Evolutionary conservation across 306 rosid genomes (phyloP).

Genomic region (Quercus variabilis): DNA sequence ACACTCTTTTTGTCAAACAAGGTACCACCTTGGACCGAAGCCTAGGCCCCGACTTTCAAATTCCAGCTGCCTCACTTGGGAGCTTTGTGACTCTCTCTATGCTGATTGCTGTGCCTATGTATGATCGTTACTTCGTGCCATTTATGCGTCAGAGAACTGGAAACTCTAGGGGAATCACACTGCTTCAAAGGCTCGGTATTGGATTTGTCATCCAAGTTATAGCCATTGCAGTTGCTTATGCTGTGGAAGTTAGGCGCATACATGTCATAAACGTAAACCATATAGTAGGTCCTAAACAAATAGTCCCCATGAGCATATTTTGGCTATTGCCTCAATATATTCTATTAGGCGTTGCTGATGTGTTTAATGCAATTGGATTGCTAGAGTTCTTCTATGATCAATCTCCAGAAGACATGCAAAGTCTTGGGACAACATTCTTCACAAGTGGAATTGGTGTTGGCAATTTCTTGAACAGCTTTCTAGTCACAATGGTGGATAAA

Average conservation of each 20-base stretch:
- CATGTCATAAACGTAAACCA: constrained; percentile 33
- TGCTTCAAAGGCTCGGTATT: constrained; percentile 49
- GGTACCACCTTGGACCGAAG: constrained; percentile 53
- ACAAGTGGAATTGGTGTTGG: constrained; percentile 72
- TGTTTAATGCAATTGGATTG: constrained; percentile 59
- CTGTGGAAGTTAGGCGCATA: constrained; percentile 52
- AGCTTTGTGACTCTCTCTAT: constrained; percentile 58
- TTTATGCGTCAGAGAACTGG: constrained; percentile 41
- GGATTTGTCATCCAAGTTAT: constrained; percentile 50
- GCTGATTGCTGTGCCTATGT: constrained; percentile 51
- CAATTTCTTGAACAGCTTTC: constrained; percentile 52
- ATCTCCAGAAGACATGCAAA: constrained; percentile 79
- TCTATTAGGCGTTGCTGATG: constrained; percentile 56
- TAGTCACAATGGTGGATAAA: constrained; percentile 55
- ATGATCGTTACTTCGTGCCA: constrained; percentile 59
- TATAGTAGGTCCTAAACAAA: constrained; percentile 39
- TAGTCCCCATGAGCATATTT: constrained; percentile 71
- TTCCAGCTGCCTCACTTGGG: constrained; percentile 59
- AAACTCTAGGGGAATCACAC: constrained; percentile 54
- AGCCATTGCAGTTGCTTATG: constrained; percentile 46
- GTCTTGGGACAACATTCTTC: constrained; percentile 70
- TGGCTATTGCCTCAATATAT: constrained; percentile 73
- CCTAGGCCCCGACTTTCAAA: constrained; percentile 23
- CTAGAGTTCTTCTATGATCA: constrained; percentile 80
- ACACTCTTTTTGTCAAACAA: constrained; percentile 67